Evolutionary conservation across 192 early-diverging fungal species (phyloP).

Genomic region (Piromyces finnis): DNA sequence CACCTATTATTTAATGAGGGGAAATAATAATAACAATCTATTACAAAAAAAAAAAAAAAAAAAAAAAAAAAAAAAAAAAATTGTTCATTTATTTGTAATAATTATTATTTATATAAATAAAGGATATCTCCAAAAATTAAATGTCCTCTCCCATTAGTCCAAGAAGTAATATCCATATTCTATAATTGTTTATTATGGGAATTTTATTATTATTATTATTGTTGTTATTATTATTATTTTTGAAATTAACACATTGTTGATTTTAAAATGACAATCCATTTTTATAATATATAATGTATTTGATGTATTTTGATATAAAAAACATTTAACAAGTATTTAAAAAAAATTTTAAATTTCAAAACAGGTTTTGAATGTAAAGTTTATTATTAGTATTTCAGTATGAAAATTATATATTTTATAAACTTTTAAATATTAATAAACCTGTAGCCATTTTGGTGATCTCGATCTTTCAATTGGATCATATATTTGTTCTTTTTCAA

Average conservation of each 20-base stretch:
- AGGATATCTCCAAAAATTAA: neutral
- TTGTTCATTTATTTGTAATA: no score
- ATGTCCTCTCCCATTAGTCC: neutral
- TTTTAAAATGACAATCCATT: no score
- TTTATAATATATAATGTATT: no score
- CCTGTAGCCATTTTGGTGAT: constrained; percentile 38
- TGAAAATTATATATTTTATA: no score
- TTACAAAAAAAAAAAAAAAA: no score
- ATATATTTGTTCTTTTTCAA: constrained; percentile 41
- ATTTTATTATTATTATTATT: neutral
- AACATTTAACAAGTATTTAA: no score
- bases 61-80: no score
- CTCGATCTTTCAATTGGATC: constrained; percentile 30
- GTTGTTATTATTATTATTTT: constrained; percentile 24
- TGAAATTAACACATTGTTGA: neutral
- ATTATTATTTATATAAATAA: neutral
- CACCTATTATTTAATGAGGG: no score
- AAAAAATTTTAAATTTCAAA: constrained; percentile 20
- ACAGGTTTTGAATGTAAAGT: constrained; percentile 4
- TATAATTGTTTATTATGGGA: constrained; percentile 2
- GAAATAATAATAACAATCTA: no score
- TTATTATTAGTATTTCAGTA: neutral
- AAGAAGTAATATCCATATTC: neutral
- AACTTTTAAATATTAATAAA: no score
- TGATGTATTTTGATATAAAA: no score